These are phyloP conservation scores for Colletotrichum magnum DNA, from an alignment of 2,329 filamentous ascomycete species.

Conservation along the genomic window DNA sequence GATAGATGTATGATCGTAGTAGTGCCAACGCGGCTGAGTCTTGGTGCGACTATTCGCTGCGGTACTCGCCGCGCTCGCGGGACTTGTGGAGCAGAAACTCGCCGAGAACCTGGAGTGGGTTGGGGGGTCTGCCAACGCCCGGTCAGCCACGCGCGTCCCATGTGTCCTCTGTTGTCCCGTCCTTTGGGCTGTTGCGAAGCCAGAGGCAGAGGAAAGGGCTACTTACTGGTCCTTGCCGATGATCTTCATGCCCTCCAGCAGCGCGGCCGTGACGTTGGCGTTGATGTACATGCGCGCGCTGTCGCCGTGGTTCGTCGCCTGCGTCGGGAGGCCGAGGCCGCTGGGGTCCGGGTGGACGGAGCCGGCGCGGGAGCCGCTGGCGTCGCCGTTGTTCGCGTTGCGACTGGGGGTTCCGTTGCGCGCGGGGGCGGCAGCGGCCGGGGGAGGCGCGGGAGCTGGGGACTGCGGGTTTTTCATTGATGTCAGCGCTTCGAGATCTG, in stretches of 20 bases:
- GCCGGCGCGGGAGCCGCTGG: constrained; percentile 68
- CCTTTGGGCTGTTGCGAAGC: not conserved
- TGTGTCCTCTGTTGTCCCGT: not conserved
- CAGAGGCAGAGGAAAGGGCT: too few species aligned
- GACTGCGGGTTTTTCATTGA: constrained; percentile 48
- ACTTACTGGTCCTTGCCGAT: constrained; percentile 80
- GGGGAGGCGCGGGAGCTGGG: constrained; percentile 51
- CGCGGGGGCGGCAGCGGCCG: constrained; percentile 50
- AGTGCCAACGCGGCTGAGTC: not conserved
- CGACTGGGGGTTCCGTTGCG: constrained; percentile 65
- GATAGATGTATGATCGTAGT: not conserved
- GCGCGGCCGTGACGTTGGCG: constrained; percentile 74
- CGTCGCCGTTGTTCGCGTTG: constrained; percentile 50
- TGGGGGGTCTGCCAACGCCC: constrained; percentile 66
- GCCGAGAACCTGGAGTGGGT: constrained; percentile 78
- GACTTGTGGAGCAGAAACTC: constrained; percentile 80
- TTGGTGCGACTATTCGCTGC: not conserved
- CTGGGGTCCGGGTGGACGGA: constrained; percentile 69
- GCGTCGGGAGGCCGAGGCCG: constrained; percentile 67
- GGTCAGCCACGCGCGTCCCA: constrained; percentile 6
- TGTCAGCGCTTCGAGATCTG: constrained; percentile 7
- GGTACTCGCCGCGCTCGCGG: constrained; percentile 18
- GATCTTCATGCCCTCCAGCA: constrained; percentile 83
- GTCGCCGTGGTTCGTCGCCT: constrained; percentile 76
- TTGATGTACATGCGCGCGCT: constrained; percentile 80